phyloP scores from a whole-genome alignment of 2,329 filamentous ascomycete genomes.

The Fusarium fujikuroi region DNA sequence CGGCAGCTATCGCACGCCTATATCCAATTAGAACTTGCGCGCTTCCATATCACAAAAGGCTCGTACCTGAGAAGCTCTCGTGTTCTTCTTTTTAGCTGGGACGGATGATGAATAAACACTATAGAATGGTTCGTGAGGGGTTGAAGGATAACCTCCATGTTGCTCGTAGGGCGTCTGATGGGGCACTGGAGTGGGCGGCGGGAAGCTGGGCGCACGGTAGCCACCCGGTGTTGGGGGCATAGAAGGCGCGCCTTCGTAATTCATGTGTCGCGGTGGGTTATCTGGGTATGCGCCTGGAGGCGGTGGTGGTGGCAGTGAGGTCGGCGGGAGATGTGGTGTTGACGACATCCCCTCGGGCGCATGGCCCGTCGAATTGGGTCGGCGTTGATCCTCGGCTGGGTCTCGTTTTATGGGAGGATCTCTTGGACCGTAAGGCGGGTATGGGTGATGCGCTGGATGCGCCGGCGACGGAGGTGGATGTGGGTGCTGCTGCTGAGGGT shows the following conservation, averaged over 20 bases:
- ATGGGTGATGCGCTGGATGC: constrained; percentile 52
- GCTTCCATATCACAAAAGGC: neutral
- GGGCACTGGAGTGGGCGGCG: constrained; percentile 54
- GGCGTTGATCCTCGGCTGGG: constrained; percentile 61
- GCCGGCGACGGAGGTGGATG: constrained; percentile 54
- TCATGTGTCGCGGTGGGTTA: constrained; percentile 62
- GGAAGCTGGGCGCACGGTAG: constrained; percentile 56
- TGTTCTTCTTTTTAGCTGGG: constrained; percentile 68
- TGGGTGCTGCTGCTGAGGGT: constrained; percentile 31
- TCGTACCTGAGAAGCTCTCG: constrained; percentile 69
- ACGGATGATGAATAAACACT: constrained; percentile 57
- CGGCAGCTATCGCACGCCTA: constrained; percentile 93
- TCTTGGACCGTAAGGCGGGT: constrained; percentile 58
- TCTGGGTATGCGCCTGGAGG: constrained; percentile 55
- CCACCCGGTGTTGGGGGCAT: constrained; percentile 58
- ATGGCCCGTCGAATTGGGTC: constrained; percentile 64
- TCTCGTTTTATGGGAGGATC: constrained; percentile 69
- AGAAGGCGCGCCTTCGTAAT: constrained; percentile 60
- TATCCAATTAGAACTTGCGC: constrained; percentile 23
- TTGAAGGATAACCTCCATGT: constrained; percentile 46
- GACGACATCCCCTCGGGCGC: constrained; percentile 50
- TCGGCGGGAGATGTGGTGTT: constrained; percentile 47
- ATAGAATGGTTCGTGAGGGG: constrained; percentile 51
- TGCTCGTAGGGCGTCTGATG: constrained; percentile 54
- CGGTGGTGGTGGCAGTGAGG: constrained; percentile 47